A percentile compares a stretch with the other conserved stretches of the same genome.
These are phyloP conservation scores for Peniophora sp. DNA, from an alignment of 1,284 basidiomycete genomes.

Conservation along the genomic window DNA sequence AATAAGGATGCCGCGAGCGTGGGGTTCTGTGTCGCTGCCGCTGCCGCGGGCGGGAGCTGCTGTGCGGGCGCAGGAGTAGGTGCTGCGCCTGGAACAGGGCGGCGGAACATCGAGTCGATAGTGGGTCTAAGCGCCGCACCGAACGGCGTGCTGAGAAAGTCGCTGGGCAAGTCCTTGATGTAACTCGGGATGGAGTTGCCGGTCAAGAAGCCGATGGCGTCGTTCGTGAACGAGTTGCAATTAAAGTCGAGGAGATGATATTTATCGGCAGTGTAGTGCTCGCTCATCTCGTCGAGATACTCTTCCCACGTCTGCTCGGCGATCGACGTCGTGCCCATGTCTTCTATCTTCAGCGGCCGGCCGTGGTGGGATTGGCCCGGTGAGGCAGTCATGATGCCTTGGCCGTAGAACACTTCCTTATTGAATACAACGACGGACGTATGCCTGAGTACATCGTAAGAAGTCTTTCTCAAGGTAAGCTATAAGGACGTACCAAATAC, in stretches of 20 bases:
- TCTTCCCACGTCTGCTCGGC: conserved; percentile 82
- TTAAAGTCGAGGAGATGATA: conserved; percentile 59
- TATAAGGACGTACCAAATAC: conserved; percentile 61
- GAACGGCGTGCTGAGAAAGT: conserved; percentile 88
- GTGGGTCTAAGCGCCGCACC: conserved; percentile 81
- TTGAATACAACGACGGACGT: conserved; percentile 84
- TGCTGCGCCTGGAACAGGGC: conserved; percentile 35
- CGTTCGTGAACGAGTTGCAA: conserved; percentile 89
- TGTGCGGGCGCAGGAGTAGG: conserved; percentile 27
- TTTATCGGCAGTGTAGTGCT: conserved; percentile 82
- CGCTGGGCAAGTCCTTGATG: conserved; percentile 80
- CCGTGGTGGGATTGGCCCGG: conserved; percentile 86
- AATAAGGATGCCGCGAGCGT: conserved; percentile 49
- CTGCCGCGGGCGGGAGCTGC: conserved; percentile 19
- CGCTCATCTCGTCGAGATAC: conserved; percentile 66
- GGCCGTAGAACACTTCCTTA: conserved; percentile 85
- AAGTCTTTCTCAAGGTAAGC: neutral
- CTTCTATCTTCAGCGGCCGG: conserved; percentile 62
- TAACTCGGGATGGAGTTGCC: conserved; percentile 72
- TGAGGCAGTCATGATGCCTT: conserved; percentile 59
- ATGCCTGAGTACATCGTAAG: conserved; percentile 46
- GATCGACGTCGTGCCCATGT: conserved; percentile 78
- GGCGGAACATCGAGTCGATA: conserved; percentile 81
- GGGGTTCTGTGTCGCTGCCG: conserved; percentile 32
- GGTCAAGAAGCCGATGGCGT: conserved; percentile 78